A percentile compares a stretch with the other conserved stretches of the same genome.
phyloP scores from a whole-genome alignment of 2,329 filamentous ascomycete genomes.

The Penicillium verrucosum region DNA sequence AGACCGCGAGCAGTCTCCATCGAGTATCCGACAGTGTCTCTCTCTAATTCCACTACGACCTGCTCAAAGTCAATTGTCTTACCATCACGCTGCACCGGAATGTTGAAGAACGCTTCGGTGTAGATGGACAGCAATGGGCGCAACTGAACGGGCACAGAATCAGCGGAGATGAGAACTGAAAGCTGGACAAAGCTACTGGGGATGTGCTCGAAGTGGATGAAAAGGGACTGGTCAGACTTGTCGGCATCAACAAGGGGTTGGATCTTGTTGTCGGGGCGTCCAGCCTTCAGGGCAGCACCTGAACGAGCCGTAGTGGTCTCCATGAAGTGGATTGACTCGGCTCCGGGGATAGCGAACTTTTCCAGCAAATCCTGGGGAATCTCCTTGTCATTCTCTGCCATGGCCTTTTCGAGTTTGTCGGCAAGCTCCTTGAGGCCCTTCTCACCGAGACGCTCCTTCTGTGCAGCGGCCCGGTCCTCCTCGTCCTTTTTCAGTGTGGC shows the following conservation, averaged over 20 bases:
- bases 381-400: slow-evolving; percentile 80
- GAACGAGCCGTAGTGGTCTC: slow-evolving; percentile 79
- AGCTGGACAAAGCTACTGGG: slow-evolving; percentile 89
- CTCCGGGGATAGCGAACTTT: slow-evolving; percentile 75
- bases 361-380: slow-evolving; percentile 82
- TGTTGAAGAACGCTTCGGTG: slow-evolving; percentile 90
- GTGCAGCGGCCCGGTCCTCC: slow-evolving; percentile 70
- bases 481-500: slow-evolving; percentile 80
- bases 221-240: slow-evolving; percentile 65
- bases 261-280: slow-evolving; percentile 63
- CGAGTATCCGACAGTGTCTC: slow-evolving; percentile 81
- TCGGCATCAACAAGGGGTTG: slow-evolving; percentile 75
- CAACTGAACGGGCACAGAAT: slow-evolving; percentile 71
- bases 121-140: slow-evolving; percentile 84
- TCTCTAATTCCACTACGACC: slow-evolving; percentile 85
- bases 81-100: slow-evolving; percentile 74
- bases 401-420: slow-evolving; percentile 74
- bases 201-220: slow-evolving; percentile 96
- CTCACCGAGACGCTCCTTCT: slow-evolving; percentile 75
- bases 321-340: slow-evolving; percentile 93
- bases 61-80: slow-evolving; percentile 82
- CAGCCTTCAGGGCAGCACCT: slow-evolving; percentile 70
- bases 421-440: slow-evolving; percentile 74
- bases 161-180: slow-evolving; percentile 74
- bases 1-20: slow-evolving; percentile 67